A percentile compares a stretch with the other conserved stretches of the same genome.
Conservation (phyloP, 1,284 basidiomycete genomes). For the Paramarasmius palmivorus region DNA sequence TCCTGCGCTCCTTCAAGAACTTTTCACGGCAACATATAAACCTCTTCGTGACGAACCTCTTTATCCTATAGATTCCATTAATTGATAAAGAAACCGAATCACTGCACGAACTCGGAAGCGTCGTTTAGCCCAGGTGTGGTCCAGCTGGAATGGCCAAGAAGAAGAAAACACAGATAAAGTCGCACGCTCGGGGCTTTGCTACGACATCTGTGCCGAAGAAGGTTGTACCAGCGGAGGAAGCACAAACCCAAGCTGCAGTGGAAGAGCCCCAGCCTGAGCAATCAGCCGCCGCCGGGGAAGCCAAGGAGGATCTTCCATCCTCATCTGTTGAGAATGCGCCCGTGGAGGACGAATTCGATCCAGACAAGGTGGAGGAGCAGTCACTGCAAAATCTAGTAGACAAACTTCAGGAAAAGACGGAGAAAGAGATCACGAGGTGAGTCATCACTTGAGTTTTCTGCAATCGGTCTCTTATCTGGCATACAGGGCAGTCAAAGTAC, state of each 20-base stretch:
- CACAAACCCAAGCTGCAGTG: conserved; percentile 20
- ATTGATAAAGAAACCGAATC: not conserved
- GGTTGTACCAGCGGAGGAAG: conserved; percentile 32
- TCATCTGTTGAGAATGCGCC: conserved; percentile 5
- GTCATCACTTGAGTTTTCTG: conserved; percentile 36
- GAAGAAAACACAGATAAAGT: conserved; percentile 83
- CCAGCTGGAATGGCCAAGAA: conserved; percentile 74
- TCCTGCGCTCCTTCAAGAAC: too few species aligned
- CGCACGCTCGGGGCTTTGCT: conserved; percentile 76
- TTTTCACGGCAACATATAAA: too few species aligned
- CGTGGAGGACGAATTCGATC: conserved; percentile 32
- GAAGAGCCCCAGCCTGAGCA: not conserved
- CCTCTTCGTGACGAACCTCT: too few species aligned
- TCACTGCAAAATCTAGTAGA: conserved; percentile 73
- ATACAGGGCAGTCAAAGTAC: conserved; percentile 46
- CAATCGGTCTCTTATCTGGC: conserved; percentile 2
- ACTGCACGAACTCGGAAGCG: not conserved
- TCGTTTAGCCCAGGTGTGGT: conserved; percentile 15
- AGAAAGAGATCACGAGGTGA: conserved; percentile 82
- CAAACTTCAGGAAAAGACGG: conserved; percentile 83
- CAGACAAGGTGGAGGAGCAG: conserved; percentile 51
- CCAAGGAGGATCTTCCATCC: conserved; percentile 15
- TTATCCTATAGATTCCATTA: too few species aligned
- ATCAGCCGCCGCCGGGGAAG: conserved; percentile 8
- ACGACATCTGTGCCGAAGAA: conserved; percentile 91